Evolutionary conservation across 306 rosid species (phyloP), one percentile per base, ranked within the genome.

Genomic region (Alnus rubra): DNA sequence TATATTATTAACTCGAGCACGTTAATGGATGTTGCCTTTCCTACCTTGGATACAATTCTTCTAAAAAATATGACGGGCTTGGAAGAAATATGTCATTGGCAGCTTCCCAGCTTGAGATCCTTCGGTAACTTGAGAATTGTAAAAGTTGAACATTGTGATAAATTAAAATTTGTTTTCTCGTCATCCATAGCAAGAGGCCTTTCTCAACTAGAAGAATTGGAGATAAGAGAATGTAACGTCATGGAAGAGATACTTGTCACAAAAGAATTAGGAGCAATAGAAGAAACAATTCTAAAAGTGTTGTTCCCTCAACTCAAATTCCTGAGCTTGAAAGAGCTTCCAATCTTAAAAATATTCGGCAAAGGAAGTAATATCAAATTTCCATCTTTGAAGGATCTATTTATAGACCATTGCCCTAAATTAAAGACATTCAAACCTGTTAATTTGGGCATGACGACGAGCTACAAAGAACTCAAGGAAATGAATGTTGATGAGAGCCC

Each of bases 371-470:
- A 51, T 51, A 51, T 51, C 54, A 51, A 51, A 51, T 51, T 51
- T 51, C 16, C 39, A 2, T 49, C 23, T 0, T 31, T 71, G 9
- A 19, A 9, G 14, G 3, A 7, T 1, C 16, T 51, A 13, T 16
- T 0, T 3, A 0, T 59, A 0, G 5, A 4, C 0, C 0, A 0
- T 0, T 59, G 64, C 49, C 6, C 72, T 18, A n/a, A 35, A n/a
- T 7, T 71, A 14, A 45, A 9, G 30, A 31, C 70, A 71, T 55
- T 78, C 56, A 13, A 8, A 4, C 16, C 12, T 6, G 9, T 0
- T 7, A 12, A 11, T 51, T 51, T 2, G 7, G 16, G 54, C 16
- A 11, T 51, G 2, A 10, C 54, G 11, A 7, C 3, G 4, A 51
- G 3, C 16, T n/a, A n/a, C n/a, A 12, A 51, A 51, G 54, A 51